phyloP scores from a whole-genome alignment of 495 filamentous ascomycete species.

The Neurospora pannonica region DNA sequence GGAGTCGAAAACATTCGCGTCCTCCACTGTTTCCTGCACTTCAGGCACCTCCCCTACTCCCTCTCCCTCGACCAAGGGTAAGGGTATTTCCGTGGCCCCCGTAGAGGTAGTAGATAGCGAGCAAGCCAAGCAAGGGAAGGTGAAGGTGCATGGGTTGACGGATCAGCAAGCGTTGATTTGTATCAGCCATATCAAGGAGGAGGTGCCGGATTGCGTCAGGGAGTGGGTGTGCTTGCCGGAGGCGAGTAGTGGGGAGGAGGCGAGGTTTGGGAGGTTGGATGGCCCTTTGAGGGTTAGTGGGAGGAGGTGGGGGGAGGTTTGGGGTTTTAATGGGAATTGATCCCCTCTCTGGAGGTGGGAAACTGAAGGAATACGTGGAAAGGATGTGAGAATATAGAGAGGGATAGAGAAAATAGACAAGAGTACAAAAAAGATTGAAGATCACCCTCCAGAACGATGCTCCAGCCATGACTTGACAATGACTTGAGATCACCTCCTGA shows the following conservation, averaged over 20 bases:
- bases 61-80: background rate
- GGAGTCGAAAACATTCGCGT: constrained; percentile 31
- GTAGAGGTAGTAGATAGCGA: constrained; percentile 31
- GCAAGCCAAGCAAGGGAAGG: constrained; percentile 23
- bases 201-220: constrained; percentile 71
- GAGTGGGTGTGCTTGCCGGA: constrained; percentile 75
- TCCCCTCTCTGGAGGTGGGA: too few species aligned
- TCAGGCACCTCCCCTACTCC: background rate
- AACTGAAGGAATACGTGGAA: too few species aligned
- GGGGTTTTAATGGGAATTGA: constrained; percentile 31
- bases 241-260: constrained; percentile 43
- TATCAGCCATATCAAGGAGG: constrained; percentile 82
- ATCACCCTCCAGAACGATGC: too few species aligned
- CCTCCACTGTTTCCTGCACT: background rate
- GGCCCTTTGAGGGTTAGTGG: constrained; percentile 46
- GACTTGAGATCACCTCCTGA: too few species aligned
- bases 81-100: constrained; percentile 3
- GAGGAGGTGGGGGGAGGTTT: constrained; percentile 51
- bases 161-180: constrained; percentile 70
- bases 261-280: constrained; percentile 47
- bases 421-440: too few species aligned
- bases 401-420: too few species aligned
- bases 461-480: too few species aligned
- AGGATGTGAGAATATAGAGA: too few species aligned
- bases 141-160: constrained; percentile 44